Evolutionary conservation across 2,329 filamentous ascomycete genomes (phyloP).

Genomic region (Catunica adiposa): DNA sequence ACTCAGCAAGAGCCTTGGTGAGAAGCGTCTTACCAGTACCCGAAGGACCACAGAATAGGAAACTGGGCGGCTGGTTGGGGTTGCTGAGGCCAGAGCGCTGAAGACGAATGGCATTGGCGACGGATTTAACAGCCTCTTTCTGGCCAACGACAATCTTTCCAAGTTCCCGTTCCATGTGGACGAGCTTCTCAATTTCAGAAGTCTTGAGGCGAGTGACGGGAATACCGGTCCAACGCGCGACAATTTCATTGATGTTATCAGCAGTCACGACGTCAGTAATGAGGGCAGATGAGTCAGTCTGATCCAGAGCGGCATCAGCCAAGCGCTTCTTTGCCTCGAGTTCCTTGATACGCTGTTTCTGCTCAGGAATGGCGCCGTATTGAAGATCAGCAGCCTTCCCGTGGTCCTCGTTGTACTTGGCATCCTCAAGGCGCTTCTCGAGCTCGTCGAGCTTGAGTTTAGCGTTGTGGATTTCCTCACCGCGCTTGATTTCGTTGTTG

Average conservation of each 20-base stretch:
- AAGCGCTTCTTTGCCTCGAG: conserved; percentile 67
- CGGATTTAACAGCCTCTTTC: conserved; percentile 71
- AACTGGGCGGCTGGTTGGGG: conserved; percentile 91
- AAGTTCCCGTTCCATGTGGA: conserved; percentile 86
- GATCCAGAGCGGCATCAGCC: conserved; percentile 55
- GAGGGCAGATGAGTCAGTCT: conserved; percentile 47
- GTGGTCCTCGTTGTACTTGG: conserved; percentile 73
- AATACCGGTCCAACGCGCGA: conserved; percentile 94
- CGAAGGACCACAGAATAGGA: conserved; percentile 96
- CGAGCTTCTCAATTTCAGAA: conserved; percentile 93
- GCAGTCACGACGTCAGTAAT: conserved; percentile 88
- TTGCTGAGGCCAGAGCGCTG: conserved; percentile 90
- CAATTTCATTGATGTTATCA: conserved; percentile 98
- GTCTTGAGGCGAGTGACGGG: conserved; percentile 88
- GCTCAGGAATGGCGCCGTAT: conserved; percentile 94
- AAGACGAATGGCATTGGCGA: conserved; percentile 89
- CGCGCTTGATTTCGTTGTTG: conserved; percentile 77
- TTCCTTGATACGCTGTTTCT: conserved; percentile 60
- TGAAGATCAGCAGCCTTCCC: conserved; percentile 81
- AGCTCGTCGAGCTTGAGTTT: conserved; percentile 90
- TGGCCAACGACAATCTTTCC: conserved; percentile 79
- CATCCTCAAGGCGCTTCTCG: conserved; percentile 82
- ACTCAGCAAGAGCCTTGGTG: conserved; percentile 92
- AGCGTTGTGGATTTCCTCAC: conserved; percentile 80
- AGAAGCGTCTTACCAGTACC: conserved; percentile 96